Evolutionary conservation across 345 rosid genomes (phyloP).

Genomic region (Rhodamnia argentea): DNA sequence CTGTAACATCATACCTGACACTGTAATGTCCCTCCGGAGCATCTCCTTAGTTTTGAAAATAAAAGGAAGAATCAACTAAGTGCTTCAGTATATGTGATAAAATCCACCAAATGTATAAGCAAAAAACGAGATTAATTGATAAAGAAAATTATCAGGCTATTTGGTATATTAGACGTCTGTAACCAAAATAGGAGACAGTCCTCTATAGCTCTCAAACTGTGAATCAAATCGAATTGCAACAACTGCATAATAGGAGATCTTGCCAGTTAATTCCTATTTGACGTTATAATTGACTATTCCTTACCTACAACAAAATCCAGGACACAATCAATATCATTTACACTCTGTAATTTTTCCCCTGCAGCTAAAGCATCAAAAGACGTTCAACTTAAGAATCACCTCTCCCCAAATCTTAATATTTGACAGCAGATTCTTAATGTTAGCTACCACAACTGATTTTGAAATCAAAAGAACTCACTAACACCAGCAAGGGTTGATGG

Average conservation of each 20-base stretch:
- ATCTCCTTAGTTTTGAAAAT: constrained; percentile 20
- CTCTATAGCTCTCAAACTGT: not conserved
- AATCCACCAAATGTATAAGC: not conserved
- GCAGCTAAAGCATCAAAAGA: not conserved
- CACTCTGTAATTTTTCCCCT: not conserved
- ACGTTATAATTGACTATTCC: not conserved
- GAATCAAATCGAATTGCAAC: not conserved
- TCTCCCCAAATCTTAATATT: not conserved
- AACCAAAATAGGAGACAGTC: not conserved
- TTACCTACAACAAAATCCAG: not conserved
- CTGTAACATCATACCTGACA: constrained; percentile 76
- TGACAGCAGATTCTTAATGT: not conserved
- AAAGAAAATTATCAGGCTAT: not conserved
- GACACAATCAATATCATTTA: not conserved
- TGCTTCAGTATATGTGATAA: not conserved
- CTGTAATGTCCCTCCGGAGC: constrained; percentile 60
- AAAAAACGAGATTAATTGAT: not conserved
- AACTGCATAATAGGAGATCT: not conserved
- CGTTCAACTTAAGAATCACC: not conserved
- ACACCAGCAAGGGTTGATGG: not conserved
- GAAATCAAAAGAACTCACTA: not conserved
- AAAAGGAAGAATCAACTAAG: not conserved
- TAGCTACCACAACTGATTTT: not conserved
- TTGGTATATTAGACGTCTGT: not conserved
- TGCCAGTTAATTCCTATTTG: not conserved